Base-by-base conservation (phyloP, 2,329 filamentous ascomycete species). In the Exophiala oligosperma region DNA sequence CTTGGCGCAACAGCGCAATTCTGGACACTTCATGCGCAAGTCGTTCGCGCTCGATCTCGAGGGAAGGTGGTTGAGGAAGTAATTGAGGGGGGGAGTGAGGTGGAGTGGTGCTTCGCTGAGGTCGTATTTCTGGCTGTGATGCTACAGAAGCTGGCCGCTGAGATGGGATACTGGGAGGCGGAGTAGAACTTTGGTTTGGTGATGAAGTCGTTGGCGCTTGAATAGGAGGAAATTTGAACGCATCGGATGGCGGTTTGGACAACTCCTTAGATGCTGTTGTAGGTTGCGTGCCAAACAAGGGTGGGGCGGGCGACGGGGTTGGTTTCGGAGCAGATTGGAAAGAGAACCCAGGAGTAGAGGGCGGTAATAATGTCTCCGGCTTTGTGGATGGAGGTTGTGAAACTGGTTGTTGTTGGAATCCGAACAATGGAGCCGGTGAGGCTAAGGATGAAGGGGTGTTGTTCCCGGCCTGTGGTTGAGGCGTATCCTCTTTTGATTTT, bases 1-100 rank as follows among this genome's bases (percentile, higher is more conserved):
- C 48, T 32, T 47, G 54, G 24, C 59, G 58, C 14, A 56, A 40
- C 21, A 66, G 49, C 49, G 57, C 60, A 43, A 65, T 51, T 12
- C 52, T 57, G 17, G 62, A 55, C 29, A 64, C 26, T 32, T 52
- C 49, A 12, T 35, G 38, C 21, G 56, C 54, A 32, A 62, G 56
- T 32, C 49, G 50, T 14, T 54, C 44, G 3, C 56, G 55, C 21
- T 61, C 57, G 29, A 17, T 48, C 17, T 56, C 23, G 3, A 40
- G 54, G 26, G 57, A 52, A 49, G 47, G 43, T 9, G 52, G 52
- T 38, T 59, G 47, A 14, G 52, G 12, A 6, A 46, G 40, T 40
- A 52, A 35, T 35, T 38, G 41, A 24, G 43, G 52, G 4, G 55
- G 61, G 46, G 55, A 57, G 24, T 38, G 32, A n/a, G 54, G 52